phyloP scores from a whole-genome alignment of 495 filamentous ascomycete genomes.

The Talaromyces thailandensis region DNA sequence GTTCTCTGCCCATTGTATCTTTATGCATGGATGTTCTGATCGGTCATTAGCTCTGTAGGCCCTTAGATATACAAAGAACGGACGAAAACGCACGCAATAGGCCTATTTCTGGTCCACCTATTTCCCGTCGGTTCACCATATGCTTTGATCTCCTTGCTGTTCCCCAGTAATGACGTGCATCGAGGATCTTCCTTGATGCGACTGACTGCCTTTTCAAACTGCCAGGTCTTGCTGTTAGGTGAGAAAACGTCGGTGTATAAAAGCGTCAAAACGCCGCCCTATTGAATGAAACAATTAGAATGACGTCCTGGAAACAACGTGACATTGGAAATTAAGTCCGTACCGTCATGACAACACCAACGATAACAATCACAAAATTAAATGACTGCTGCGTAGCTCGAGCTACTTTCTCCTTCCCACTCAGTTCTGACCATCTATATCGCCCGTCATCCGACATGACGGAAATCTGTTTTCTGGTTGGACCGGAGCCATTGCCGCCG shows the following conservation, averaged over 20 bases:
- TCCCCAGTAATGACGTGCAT: constrained; percentile 68
- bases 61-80: neutral
- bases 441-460: constrained; percentile 74
- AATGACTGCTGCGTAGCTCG: constrained; percentile 85
- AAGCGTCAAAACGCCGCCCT: constrained; percentile 69
- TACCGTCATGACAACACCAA: constrained; percentile 69
- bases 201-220: constrained; percentile 83
- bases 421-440: constrained; percentile 72
- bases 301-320: no score
- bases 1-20: constrained; percentile 68
- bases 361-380: constrained; percentile 70
- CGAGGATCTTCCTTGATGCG: constrained; percentile 63
- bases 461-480: constrained; percentile 56
- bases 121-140: constrained; percentile 77
- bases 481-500: constrained; percentile 20
- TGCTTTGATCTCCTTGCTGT: constrained; percentile 64
- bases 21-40: constrained; percentile 53
- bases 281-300: constrained; percentile 1
- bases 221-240: constrained; percentile 70
- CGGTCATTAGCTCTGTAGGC: neutral
- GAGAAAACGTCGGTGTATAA: constrained; percentile 84
- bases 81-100: constrained; percentile 60
- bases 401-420: constrained; percentile 64
- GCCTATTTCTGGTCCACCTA: constrained; percentile 76
- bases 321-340: neutral